Evolutionary conservation across 148 eudicot species (phyloP).

Genomic region (Agrostemma githago): DNA sequence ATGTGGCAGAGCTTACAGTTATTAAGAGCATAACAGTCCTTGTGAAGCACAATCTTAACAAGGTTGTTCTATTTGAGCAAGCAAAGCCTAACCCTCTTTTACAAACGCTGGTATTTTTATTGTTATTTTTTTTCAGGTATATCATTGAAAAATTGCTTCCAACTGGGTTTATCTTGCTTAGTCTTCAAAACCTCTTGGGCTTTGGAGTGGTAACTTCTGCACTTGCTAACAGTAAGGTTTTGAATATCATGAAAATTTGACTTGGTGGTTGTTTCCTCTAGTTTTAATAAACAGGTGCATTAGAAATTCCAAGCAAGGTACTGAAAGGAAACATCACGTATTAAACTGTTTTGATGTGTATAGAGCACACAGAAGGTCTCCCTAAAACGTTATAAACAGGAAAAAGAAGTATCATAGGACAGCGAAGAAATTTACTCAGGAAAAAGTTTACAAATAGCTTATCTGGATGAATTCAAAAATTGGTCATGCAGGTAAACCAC

Average conservation of each 20-base stretch:
- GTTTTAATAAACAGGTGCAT: background rate
- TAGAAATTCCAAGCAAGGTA: background rate
- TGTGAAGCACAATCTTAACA: background rate
- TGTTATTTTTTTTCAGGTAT: too few relatives aligned
- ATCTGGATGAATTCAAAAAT: background rate
- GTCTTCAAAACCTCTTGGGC: background rate
- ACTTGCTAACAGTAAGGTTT: background rate
- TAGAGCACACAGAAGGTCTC: background rate
- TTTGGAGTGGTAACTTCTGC: background rate
- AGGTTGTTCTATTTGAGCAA: background rate
- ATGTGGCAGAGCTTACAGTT: background rate
- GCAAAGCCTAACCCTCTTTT: background rate
- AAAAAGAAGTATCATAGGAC: background rate
- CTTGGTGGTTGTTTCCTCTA: background rate
- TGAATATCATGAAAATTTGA: background rate
- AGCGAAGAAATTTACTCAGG: background rate
- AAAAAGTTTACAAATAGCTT: background rate
- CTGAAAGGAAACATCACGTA: background rate
- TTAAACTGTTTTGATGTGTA: background rate
- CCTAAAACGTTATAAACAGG: background rate
- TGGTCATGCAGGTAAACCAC: conserved; percentile 5
- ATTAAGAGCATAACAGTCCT: background rate
- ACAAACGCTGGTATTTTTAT: background rate
- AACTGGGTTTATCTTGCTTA: background rate
- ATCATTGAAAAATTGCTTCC: background rate